A percentile compares a stretch with the other conserved stretches of the same genome.
Conservation (phyloP, 345 rosid genomes). For the Dipteronia dyeriana region DNA sequence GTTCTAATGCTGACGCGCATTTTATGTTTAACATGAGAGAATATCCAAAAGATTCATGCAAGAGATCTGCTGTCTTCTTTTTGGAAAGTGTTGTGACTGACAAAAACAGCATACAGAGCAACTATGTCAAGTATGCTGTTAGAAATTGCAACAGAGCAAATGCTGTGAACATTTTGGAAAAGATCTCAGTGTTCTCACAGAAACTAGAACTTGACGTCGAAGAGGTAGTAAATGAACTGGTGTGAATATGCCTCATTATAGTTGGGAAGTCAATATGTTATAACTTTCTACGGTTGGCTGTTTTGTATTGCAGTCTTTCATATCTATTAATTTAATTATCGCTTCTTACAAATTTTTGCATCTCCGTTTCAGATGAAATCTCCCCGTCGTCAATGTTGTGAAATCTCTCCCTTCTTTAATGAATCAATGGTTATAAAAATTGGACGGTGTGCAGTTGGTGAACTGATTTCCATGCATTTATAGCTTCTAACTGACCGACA, state of each 20-base stretch:
- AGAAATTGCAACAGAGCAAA: constrained; percentile 48
- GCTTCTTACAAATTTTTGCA: background rate
- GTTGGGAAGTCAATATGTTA: background rate
- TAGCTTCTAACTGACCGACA: constrained; percentile 20
- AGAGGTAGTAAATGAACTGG: constrained; percentile 50
- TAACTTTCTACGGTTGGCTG: background rate
- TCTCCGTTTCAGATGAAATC: constrained; percentile 48
- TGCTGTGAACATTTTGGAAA: constrained; percentile 46
- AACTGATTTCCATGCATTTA: constrained; percentile 61
- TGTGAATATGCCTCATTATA: background rate
- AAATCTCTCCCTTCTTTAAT: constrained; percentile 44
- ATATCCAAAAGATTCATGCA: constrained; percentile 66
- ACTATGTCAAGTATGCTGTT: constrained; percentile 47
- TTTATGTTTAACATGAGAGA: constrained; percentile 80
- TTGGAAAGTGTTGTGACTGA: constrained; percentile 50
- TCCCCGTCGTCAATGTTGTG: constrained; percentile 75
- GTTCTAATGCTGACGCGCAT: constrained; percentile 38
- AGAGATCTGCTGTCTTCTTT: constrained; percentile 64
- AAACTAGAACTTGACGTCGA: constrained; percentile 49
- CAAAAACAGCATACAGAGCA: constrained; percentile 55
- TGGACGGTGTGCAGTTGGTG: constrained; percentile 54
- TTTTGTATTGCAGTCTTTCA: background rate
- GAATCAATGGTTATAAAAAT: constrained; percentile 58
- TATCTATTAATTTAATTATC: background rate
- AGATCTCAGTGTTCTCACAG: constrained; percentile 47